phyloP scores from a whole-genome alignment of 306 rosid genomes.

The Glycyrrhiza uralensis region DNA sequence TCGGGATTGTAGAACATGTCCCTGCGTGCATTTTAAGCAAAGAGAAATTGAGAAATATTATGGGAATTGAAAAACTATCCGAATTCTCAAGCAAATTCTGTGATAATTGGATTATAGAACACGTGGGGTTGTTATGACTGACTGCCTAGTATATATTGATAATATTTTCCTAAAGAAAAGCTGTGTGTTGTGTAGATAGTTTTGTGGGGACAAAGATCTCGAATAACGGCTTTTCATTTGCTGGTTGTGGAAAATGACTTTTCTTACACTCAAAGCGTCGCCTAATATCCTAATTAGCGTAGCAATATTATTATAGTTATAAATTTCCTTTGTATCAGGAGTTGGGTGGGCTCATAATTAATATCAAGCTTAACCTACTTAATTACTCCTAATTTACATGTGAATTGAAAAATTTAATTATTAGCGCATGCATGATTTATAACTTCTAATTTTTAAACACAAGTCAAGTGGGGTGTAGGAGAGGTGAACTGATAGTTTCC shows the following conservation, averaged over 20 bases:
- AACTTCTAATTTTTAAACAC: not conserved
- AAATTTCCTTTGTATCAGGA: not conserved
- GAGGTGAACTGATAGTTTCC: not conserved
- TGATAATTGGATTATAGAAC: not conserved
- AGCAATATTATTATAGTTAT: not conserved
- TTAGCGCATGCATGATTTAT: not conserved
- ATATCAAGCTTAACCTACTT: too few species aligned
- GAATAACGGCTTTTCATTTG: constrained; percentile 14
- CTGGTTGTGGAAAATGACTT: constrained; percentile 21
- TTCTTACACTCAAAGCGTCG: constrained; percentile 35
- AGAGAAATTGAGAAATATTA: not conserved
- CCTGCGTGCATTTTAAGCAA: constrained; percentile 24
- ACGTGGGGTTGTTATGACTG: not conserved
- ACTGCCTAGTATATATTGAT: not conserved
- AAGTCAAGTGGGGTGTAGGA: not conserved
- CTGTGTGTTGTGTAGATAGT: not conserved
- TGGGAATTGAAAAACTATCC: not conserved
- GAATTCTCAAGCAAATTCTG: not conserved
- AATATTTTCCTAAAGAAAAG: not conserved
- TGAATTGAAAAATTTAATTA: not conserved
- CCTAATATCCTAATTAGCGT: not conserved
- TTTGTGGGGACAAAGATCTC: constrained; percentile 27
- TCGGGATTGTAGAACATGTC: too few species aligned
- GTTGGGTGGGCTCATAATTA: not conserved
- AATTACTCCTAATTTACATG: not conserved